Evolutionary conservation across 192 early-diverging fungal genomes (phyloP), one percentile per base, ranked within the genome.

Genomic region (Glomus cerebriforme): DNA sequence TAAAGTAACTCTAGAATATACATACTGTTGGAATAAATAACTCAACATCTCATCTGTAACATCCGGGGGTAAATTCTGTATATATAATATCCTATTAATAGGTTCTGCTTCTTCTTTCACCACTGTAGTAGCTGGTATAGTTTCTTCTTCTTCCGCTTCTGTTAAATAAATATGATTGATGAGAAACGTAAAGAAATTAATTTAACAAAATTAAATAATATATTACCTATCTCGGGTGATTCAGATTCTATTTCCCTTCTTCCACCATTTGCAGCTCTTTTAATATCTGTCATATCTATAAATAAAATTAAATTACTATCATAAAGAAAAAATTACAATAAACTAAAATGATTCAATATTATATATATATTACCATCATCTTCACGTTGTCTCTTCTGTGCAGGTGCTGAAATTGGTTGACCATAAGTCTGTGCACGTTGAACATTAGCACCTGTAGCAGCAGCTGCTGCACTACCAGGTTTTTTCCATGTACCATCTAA

Each of bases 1-100:
- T 65, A 15, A 19, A 26, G 3, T 60, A 62, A 24, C 6, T 62
- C 19, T 31, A 24, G 19, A 26, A 24, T 75, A 22, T 32, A 75
- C 80, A 13, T 92, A 90, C 82, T 91, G 88, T 81, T 87, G 77
- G 71, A 91, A 91, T 19, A 91, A 83, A 49, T 78, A 82, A 17
- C 82, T 75, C 19, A 92, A 81, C 73, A 84, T 79, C 34, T 89
- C 88, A 37, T 87, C 80, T 7, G 87, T 87, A 17, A 85, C 79
- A 49, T 82, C 77, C 24, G 80, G 34, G 13, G 88, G 87, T 17
- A 89, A 72, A 59, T 82, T 80, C 19, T 63, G 80, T 67, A 88
- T 81, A 75, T 85, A 86, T 45, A 89, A 78, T 39, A 86, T 86
- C 43, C 81, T 78, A 54, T 87, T 81, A 34, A 79, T 75, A 7